phyloP scores from a whole-genome alignment of 1,284 basidiomycete species.

The Melampsora americana region DNA sequence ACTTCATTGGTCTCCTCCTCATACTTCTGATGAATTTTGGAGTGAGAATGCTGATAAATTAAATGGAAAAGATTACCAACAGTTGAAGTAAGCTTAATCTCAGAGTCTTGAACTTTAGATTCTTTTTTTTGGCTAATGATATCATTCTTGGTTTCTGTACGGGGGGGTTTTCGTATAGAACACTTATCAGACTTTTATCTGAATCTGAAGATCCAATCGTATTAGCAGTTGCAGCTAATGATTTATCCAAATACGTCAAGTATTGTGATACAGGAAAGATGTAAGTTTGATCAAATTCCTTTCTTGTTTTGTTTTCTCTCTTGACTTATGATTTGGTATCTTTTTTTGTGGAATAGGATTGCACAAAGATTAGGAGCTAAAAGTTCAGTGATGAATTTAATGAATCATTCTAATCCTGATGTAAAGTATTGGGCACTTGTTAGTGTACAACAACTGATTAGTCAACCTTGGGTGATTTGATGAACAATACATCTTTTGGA shows the following conservation, averaged over 20 bases:
- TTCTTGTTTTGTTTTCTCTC: conserved; percentile 24
- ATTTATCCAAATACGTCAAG: conserved; percentile 89
- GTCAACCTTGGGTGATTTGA: conserved; percentile 48
- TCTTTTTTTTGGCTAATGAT: neutral
- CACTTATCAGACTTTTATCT: conserved; percentile 26
- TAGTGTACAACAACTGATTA: conserved; percentile 60
- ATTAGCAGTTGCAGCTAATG: conserved; percentile 82
- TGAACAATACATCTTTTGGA: too few relatives aligned
- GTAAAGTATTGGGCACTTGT: conserved; percentile 87
- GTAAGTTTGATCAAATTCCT: conserved; percentile 58
- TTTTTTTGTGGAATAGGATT: conserved; percentile 58
- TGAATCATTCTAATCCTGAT: conserved; percentile 80
- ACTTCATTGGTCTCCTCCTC: conserved; percentile 89
- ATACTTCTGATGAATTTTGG: conserved; percentile 96
- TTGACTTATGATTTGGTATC: neutral
- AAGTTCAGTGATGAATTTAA: conserved; percentile 85
- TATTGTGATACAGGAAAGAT: conserved; percentile 84
- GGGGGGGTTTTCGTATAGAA: neutral
- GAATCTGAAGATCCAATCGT: conserved; percentile 63
- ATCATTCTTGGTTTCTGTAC: too few relatives aligned
- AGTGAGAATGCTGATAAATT: conserved; percentile 83
- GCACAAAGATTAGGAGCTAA: conserved; percentile 82
- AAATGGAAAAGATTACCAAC: conserved; percentile 29
- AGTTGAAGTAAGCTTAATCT: conserved; percentile 20
- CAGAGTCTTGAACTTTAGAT: neutral